phyloP scores from a whole-genome alignment of 2,329 filamentous ascomycete genomes.

The Colletotrichum nymphaeae region DNA sequence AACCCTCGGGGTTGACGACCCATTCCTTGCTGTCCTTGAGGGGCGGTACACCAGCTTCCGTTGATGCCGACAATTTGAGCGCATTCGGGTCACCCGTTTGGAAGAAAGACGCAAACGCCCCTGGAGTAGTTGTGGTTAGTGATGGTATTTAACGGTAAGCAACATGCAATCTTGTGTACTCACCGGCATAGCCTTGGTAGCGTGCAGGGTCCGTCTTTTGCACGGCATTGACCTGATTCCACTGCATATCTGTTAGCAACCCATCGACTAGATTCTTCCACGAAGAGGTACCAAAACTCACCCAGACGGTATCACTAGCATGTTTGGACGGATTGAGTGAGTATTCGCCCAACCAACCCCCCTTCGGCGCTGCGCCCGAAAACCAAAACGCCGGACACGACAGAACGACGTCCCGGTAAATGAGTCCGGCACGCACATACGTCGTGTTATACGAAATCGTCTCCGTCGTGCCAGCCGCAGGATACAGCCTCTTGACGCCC shows the following conservation, averaged over 20 bases:
- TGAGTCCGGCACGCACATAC: slow-evolving; percentile 63
- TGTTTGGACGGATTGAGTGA: slow-evolving; percentile 69
- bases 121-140: slow-evolving; percentile 42
- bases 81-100: slow-evolving; percentile 68
- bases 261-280: not conserved
- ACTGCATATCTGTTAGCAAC: slow-evolving; percentile 48
- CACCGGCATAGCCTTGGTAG: slow-evolving; percentile 61
- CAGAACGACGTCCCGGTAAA: slow-evolving; percentile 69
- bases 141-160: not conserved
- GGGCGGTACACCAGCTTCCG: slow-evolving; percentile 56
- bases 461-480: slow-evolving; percentile 57
- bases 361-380: slow-evolving; percentile 53
- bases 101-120: slow-evolving; percentile 71
- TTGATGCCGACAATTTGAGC: slow-evolving; percentile 62
- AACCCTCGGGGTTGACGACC: slow-evolving; percentile 58
- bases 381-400: slow-evolving; percentile 71
- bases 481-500: slow-evolving; percentile 58
- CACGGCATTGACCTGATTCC: slow-evolving; percentile 65
- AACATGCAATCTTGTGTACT: slow-evolving; percentile 25
- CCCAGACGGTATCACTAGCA: slow-evolving; percentile 67
- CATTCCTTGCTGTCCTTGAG: slow-evolving; percentile 59
- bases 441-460: slow-evolving; percentile 62
- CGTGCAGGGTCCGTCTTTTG: slow-evolving; percentile 64
- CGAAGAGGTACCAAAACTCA: slow-evolving; percentile 43
- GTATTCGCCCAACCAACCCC: slow-evolving; percentile 69